Evolutionary conservation across 306 rosid species (phyloP).

Genomic region (Canavalia gladiata): DNA sequence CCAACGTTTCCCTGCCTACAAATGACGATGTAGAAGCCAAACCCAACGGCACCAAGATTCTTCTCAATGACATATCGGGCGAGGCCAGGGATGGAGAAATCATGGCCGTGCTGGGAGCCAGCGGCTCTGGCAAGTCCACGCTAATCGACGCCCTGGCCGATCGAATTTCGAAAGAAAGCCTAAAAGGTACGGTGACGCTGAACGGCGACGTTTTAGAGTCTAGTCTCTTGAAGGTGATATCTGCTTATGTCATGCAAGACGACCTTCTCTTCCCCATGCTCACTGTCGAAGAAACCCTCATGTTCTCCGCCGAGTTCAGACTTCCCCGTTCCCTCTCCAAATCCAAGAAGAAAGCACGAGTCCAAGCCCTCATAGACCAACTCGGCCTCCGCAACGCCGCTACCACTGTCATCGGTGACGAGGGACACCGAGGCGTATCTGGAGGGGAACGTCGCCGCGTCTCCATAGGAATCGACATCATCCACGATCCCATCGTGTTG

Average conservation of each 20-base stretch:
- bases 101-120: conserved; percentile 95
- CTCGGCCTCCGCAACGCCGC: conserved; percentile 80
- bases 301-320: conserved; percentile 88
- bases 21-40: neutral
- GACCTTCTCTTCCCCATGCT: conserved; percentile 97
- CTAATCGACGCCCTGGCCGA: conserved; percentile 88
- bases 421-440: conserved; percentile 89
- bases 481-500: conserved; percentile 84
- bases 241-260: conserved; percentile 98
- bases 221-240: conserved; percentile 69
- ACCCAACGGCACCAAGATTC: conserved; percentile 52
- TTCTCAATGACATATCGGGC: conserved; percentile 81
- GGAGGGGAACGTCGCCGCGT: conserved; percentile 95
- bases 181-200: conserved; percentile 66
- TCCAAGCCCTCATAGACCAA: conserved; percentile 82
- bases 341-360: conserved; percentile 79
- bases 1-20: neutral
- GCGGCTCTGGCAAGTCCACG: conserved; percentile 94
- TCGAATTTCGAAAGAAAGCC: conserved; percentile 79
- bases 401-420: conserved; percentile 81
- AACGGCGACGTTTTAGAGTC: conserved; percentile 76
- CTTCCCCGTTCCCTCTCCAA: conserved; percentile 85
- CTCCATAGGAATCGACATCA: conserved; percentile 87
- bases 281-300: conserved; percentile 92
- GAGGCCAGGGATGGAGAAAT: conserved; percentile 92